Evolutionary conservation across 2,329 filamentous ascomycete genomes (phyloP).

Genomic region (Colletotrichum theobromicola): DNA sequence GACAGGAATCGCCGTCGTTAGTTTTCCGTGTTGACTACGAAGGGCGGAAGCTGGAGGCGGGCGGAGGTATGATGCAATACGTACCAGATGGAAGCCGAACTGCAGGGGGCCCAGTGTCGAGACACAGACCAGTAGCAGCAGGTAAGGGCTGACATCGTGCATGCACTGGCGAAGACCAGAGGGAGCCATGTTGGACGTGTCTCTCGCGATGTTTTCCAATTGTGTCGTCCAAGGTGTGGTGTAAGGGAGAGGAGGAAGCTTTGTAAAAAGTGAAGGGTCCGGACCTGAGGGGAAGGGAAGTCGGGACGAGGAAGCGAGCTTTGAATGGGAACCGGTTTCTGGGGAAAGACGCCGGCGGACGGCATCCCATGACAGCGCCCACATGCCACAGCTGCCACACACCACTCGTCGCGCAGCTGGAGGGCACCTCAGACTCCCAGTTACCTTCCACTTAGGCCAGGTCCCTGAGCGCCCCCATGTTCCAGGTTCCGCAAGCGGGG

Average conservation of each 20-base stretch:
- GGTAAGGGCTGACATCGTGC: slow-evolving; percentile 71
- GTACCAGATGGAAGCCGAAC: slow-evolving; percentile 92
- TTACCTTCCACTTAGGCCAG: not conserved
- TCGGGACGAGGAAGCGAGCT: slow-evolving; percentile 9
- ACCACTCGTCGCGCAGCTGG: not conserved
- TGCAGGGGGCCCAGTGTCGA: slow-evolving; percentile 88
- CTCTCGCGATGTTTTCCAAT: not conserved
- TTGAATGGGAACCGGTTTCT: not conserved
- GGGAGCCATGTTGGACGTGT: slow-evolving; percentile 32
- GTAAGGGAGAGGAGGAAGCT: not conserved
- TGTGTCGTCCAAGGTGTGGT: not conserved
- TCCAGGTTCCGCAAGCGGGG: slow-evolving; percentile 7
- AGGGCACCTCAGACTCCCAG: too few species aligned
- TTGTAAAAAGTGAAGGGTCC: not conserved
- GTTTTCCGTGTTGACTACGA: not conserved
- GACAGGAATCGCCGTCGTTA: not conserved
- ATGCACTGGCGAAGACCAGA: slow-evolving; percentile 44
- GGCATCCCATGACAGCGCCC: not conserved
- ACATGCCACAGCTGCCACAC: slow-evolving; percentile 1
- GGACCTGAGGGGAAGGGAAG: not conserved
- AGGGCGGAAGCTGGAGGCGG: not conserved
- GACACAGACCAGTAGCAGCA: slow-evolving; percentile 76
- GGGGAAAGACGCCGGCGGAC: not conserved
- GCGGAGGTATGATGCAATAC: slow-evolving; percentile 25
- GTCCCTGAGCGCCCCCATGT: not conserved